Evolutionary conservation across 2,329 filamentous ascomycete genomes (phyloP).

Genomic region (Escovopsis sp.): DNA sequence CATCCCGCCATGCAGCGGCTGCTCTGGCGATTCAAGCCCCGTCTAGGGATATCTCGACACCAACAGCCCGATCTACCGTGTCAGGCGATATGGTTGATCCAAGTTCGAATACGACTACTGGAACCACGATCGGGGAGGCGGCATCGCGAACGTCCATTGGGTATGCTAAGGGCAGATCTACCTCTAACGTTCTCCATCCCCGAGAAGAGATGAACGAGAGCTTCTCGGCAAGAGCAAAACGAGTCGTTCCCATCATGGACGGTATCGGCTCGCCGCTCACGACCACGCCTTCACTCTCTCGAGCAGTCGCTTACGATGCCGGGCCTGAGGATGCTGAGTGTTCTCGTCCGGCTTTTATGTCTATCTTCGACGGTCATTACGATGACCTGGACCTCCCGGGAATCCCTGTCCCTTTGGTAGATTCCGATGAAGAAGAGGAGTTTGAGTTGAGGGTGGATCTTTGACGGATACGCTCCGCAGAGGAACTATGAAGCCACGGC

Average conservation of each 20-base stretch:
- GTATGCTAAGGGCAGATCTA: conserved; percentile 61
- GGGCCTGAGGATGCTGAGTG: conserved; percentile 9
- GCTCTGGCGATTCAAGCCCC: conserved; percentile 28
- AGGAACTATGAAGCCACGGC: no score
- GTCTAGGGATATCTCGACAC: neutral
- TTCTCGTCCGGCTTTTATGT: conserved; percentile 37
- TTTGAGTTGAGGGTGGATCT: conserved; percentile 32
- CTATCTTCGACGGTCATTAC: conserved; percentile 42
- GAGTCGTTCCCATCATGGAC: neutral
- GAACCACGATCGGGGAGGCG: conserved; percentile 34
- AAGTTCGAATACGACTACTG: no score
- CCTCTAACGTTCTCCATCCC: conserved; percentile 30
- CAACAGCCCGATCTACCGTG: no score
- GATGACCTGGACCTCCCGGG: conserved; percentile 20
- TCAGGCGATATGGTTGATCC: neutral
- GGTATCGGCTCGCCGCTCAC: conserved; percentile 20
- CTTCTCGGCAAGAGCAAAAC: neutral
- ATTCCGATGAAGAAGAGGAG: conserved; percentile 33
- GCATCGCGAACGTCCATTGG: conserved; percentile 72
- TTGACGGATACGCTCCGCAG: neutral
- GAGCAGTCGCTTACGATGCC: conserved; percentile 11
- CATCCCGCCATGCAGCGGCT: conserved; percentile 38
- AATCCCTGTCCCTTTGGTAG: conserved; percentile 10
- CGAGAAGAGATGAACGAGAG: conserved; percentile 5
- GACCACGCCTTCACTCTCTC: conserved; percentile 30